Percentiles rank a stretch among this genome's conserved stretches.
Evolutionary conservation across 23 red algal genomes (phyloP).

Genomic region (Pyropia yezoensis): DNA sequence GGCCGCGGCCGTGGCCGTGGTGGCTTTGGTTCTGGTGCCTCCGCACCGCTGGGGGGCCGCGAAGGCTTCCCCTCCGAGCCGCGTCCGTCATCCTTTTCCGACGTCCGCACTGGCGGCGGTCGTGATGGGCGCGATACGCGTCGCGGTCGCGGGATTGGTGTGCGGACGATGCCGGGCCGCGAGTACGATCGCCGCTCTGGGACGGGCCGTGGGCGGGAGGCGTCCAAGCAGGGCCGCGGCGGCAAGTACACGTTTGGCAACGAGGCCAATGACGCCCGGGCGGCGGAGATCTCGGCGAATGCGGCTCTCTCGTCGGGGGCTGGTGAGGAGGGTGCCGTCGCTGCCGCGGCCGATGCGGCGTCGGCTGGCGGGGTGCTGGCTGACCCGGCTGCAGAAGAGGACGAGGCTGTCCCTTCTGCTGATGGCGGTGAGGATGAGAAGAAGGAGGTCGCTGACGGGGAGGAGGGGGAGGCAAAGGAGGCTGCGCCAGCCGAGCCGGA

Average conservation of each 20-base stretch:
- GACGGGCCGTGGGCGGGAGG: conserved; percentile 3
- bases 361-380: background rate
- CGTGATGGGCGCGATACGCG: background rate
- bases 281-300: background rate
- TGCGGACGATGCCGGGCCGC: background rate
- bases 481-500: background rate
- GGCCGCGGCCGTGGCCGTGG: conserved; percentile 3
- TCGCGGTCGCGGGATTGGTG: background rate
- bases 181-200: background rate
- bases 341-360: background rate
- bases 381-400: background rate
- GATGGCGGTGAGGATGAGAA: too few relatives aligned
- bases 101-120: background rate
- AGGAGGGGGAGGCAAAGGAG: background rate
- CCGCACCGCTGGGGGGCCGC: too few relatives aligned
- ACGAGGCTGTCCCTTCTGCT: background rate
- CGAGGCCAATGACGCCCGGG: background rate
- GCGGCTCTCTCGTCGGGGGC: background rate
- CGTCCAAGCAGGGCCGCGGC: background rate
- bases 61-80: too few relatives aligned
- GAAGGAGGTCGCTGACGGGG: too few relatives aligned
- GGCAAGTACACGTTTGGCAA: conserved; percentile 1
- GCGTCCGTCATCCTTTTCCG: too few relatives aligned
- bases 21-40: background rate
- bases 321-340: background rate